Conservation (phyloP, 495 filamentous ascomycete genomes). For the Durotheca rogersii region DNA sequence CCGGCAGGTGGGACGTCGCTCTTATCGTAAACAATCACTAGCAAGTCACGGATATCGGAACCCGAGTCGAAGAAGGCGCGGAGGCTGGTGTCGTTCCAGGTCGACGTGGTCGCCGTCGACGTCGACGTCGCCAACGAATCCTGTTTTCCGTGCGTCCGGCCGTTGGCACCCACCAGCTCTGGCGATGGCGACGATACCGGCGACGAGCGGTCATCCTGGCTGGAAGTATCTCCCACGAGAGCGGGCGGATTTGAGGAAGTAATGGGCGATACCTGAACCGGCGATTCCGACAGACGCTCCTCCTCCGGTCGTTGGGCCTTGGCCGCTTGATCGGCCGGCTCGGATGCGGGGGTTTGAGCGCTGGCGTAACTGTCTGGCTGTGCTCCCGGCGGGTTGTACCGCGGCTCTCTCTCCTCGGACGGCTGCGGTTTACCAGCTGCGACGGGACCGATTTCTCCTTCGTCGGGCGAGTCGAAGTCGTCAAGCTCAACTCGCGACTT, state of each 20-base stretch:
- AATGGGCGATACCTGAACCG: constrained; percentile 67
- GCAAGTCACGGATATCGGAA: constrained; percentile 85
- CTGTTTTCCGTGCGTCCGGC: constrained; percentile 41
- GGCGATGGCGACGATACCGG: constrained; percentile 68
- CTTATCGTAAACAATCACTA: constrained; percentile 90
- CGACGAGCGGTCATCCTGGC: constrained; percentile 62
- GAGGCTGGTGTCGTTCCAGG: constrained; percentile 84
- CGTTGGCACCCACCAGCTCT: constrained; percentile 58
- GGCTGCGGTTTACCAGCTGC: constrained; percentile 24
- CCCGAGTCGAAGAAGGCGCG: constrained; percentile 89
- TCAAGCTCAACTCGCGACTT: constrained; percentile 50
- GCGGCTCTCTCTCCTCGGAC: constrained; percentile 17
- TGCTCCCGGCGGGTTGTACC: constrained; percentile 34
- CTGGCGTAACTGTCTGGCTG: constrained; percentile 43
- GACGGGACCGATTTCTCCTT: constrained; percentile 39
- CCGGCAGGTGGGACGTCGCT: constrained; percentile 72
- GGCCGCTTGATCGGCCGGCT: constrained; percentile 25
- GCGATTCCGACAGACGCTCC: constrained; percentile 71
- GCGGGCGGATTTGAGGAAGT: constrained; percentile 55
- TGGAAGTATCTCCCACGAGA: constrained; percentile 65
- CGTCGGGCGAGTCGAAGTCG: constrained; percentile 51
- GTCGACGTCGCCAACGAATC: constrained; percentile 48
- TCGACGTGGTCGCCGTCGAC: constrained; percentile 43
- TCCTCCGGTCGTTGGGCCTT: constrained; percentile 30
- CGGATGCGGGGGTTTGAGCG: constrained; percentile 28